A percentile compares a stretch with the other conserved stretches of the same genome.
Conservation (phyloP, 768 basidiomycete genomes). For the Boletus rubescentipes region DNA sequence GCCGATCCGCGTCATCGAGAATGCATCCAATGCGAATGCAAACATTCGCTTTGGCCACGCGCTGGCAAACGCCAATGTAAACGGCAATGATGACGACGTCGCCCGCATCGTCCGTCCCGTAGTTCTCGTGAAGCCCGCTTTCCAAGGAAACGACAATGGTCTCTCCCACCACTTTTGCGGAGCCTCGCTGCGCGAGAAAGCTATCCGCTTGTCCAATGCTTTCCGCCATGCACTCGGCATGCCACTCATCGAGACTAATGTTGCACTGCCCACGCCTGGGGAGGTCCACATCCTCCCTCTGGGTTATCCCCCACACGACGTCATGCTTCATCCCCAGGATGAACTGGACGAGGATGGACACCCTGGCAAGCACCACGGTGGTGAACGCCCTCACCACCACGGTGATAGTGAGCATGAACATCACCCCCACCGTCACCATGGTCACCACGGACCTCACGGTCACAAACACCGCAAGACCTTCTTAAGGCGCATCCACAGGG, state of each 20-base stretch:
- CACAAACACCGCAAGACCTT: slow-evolving; percentile 43
- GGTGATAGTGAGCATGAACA: background rate
- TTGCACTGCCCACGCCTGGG: slow-evolving; percentile 8
- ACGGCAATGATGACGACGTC: slow-evolving; percentile 27
- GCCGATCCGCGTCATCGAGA: slow-evolving; percentile 49
- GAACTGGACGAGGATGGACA: slow-evolving; percentile 12
- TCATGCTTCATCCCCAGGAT: slow-evolving; percentile 1
- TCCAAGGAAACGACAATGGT: slow-evolving; percentile 11
- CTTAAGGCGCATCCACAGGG: slow-evolving; percentile 58
- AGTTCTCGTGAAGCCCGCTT: slow-evolving; percentile 6
- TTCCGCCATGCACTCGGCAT: slow-evolving; percentile 58
- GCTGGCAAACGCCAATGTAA: slow-evolving; percentile 32
- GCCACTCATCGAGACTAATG: slow-evolving; percentile 40
- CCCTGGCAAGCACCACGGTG: slow-evolving; percentile 5
- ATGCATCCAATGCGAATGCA: slow-evolving; percentile 29
- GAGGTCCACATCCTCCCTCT: slow-evolving; percentile 33
- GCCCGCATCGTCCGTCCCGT: slow-evolving; percentile 18
- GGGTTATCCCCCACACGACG: background rate
- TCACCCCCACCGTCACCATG: slow-evolving; percentile 13
- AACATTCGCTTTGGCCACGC: slow-evolving; percentile 41
- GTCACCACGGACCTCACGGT: slow-evolving; percentile 13
- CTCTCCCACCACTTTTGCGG: slow-evolving; percentile 31
- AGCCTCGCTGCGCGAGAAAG: slow-evolving; percentile 45
- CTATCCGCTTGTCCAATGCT: slow-evolving; percentile 49
- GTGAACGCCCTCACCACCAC: background rate